Base-by-base conservation (phyloP, 371 early-diverging fungal genomes). In the Apophysomyces elegans region DNA sequence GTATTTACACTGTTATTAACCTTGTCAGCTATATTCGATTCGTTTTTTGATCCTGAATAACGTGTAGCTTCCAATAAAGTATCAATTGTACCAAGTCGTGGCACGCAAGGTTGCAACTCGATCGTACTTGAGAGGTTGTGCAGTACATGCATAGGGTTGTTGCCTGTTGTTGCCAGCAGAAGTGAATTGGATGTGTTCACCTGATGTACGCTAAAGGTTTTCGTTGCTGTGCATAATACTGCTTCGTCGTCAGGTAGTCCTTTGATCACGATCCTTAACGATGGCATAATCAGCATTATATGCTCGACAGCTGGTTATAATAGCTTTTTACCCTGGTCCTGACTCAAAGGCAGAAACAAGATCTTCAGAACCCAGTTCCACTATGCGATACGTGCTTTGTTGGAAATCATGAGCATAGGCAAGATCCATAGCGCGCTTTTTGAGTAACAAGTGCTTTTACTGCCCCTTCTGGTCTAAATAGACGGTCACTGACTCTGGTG, bases 141-240 rank as follows among this genome's bases (percentile, higher is more conserved):
- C 6, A 66, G 37, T 5, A 80, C 78, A n/a, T 58, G 63, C 18
- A 61, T 41, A 14, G 56, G 43, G n/a, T 26, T 41, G 4, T 58
- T 47, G 9, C 70, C 67, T 7, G 59, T 38, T 8, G 54, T 47
- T 21, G 68, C 12, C 32, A 86, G 58, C 3, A 88, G 44, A 14
- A 84, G 59, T 1, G 85, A 80, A 61, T 88, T 88, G 26, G 88
- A 88, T 36, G 81, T 83, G 56, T 84, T 74, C 36, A 82, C 87
- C 69, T 81, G 72, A 37, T 81, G 77, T 36, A 86, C 58, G 44
- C 64, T 64, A 63, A 72, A 88, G 0, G 88, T 86, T n/a, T 66
- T 64, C 0, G 62, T 63, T 8, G 68, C 66, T 37, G 87, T 86
- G 73, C 87, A 86, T 37, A 88, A 64, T 4, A 86, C 86, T 7